Percentiles rank a stretch among this genome's conserved stretches.
phyloP scores from a whole-genome alignment of 2,329 filamentous ascomycete species.

The Diaporthe helianthi region DNA sequence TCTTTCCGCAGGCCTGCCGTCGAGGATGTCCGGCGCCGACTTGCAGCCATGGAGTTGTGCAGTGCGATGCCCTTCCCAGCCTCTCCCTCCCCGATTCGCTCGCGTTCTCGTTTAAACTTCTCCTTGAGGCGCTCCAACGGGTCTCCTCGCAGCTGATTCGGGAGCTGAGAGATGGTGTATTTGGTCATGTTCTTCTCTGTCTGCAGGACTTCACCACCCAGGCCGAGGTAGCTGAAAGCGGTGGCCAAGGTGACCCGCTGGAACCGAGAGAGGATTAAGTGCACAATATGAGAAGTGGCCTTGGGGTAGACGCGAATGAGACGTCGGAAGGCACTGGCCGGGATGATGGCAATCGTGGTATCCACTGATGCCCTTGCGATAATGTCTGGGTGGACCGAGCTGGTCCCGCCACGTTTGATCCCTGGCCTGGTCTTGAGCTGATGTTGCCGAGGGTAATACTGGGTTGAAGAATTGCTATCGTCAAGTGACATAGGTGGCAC shows the following conservation, averaged over 20 bases:
- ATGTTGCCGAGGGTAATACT: slow-evolving; percentile 37
- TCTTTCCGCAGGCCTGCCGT: slow-evolving; percentile 80
- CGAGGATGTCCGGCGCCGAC: slow-evolving; percentile 68
- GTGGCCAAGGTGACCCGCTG: slow-evolving; percentile 95
- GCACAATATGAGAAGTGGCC: slow-evolving; percentile 95
- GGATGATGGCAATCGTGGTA: slow-evolving; percentile 97
- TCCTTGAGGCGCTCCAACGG: slow-evolving; percentile 87
- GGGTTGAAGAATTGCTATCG: slow-evolving; percentile 39
- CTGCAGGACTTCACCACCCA: slow-evolving; percentile 89
- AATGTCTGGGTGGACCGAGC: slow-evolving; percentile 94
- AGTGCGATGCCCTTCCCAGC: slow-evolving; percentile 91
- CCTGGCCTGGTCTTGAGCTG: slow-evolving; percentile 46
- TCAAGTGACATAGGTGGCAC: slow-evolving; percentile 82
- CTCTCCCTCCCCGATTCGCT: slow-evolving; percentile 81
- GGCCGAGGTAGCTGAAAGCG: slow-evolving; percentile 90
- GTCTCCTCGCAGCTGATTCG: slow-evolving; percentile 86
- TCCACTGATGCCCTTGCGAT: slow-evolving; percentile 95
- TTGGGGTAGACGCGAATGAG: slow-evolving; percentile 94
- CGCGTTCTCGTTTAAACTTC: slow-evolving; percentile 86
- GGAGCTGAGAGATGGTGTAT: slow-evolving; percentile 89
- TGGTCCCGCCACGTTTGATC: slow-evolving; percentile 58
- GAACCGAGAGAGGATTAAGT: slow-evolving; percentile 93
- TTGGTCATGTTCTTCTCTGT: slow-evolving; percentile 95
- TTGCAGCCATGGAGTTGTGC: slow-evolving; percentile 76
- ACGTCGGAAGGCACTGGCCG: slow-evolving; percentile 91